Percentiles rank a stretch among this genome's conserved stretches.
These are phyloP conservation scores for Globisporangium canariense DNA, from an alignment of 352 stramenopile genomes.

Conservation along the genomic window DNA sequence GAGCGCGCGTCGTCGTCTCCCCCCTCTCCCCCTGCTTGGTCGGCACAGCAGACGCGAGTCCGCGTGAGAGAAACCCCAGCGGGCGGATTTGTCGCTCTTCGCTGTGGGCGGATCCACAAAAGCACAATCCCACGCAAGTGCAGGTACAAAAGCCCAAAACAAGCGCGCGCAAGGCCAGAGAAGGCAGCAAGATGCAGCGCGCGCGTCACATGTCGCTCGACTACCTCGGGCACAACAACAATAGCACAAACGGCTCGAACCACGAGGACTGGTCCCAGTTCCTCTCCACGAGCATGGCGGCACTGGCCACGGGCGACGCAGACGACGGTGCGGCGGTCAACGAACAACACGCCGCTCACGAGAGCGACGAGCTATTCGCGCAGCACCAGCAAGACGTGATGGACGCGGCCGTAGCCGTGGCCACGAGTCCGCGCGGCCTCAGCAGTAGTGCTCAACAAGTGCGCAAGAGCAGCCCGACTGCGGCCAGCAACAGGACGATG, in stretches of 20 bases:
- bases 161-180: not conserved
- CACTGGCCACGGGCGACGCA: constrained; percentile 38
- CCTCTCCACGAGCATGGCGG: constrained; percentile 61
- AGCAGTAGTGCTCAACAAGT: not conserved
- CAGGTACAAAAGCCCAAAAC: not conserved
- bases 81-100: constrained; percentile 20
- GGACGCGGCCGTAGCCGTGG: constrained; percentile 18
- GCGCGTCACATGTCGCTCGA: constrained; percentile 64
- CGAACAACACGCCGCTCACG: not conserved
- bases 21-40: not conserved
- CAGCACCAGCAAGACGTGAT: constrained; percentile 21
- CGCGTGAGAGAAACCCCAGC: constrained; percentile 19
- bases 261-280: constrained; percentile 63
- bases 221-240: constrained; percentile 26
- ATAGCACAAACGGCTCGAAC: constrained; percentile 16
- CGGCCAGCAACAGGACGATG: not conserved
- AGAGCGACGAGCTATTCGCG: constrained; percentile 18
- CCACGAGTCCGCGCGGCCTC: constrained; percentile 12
- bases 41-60: constrained; percentile 1
- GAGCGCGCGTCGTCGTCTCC: not conserved
- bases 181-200: constrained; percentile 33
- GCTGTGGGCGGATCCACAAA: constrained; percentile 18
- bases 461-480: not conserved
- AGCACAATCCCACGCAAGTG: not conserved
- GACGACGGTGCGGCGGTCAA: constrained; percentile 10